Percentiles rank a stretch among this genome's conserved stretches.
These are phyloP conservation scores for Salicornia ramosissima DNA, from an alignment of 148 eudicot genomes.

Conservation along the genomic window DNA sequence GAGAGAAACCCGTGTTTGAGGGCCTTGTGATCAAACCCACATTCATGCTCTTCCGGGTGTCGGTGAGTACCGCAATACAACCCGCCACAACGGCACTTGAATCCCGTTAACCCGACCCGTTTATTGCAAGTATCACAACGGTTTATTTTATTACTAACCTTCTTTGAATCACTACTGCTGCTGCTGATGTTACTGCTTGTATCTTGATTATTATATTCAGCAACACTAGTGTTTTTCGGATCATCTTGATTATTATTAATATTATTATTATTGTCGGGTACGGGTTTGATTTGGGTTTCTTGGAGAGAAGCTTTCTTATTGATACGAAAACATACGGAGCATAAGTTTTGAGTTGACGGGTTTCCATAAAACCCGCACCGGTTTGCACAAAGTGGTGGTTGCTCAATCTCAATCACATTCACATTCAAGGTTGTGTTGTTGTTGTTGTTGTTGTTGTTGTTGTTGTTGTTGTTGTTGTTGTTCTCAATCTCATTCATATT, in stretches of 20 bases:
- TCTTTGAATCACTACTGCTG: too few relatives aligned
- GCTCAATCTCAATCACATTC: neutral
- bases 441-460: too few relatives aligned
- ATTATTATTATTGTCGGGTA: neutral
- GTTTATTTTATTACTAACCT: constrained; percentile 7
- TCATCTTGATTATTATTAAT: too few relatives aligned
- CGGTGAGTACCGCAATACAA: constrained; percentile 26
- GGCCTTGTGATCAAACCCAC: neutral
- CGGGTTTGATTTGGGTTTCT: constrained; percentile 12
- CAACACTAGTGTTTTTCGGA: too few relatives aligned
- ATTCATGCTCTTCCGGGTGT: neutral
- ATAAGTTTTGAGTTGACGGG: constrained; percentile 30
- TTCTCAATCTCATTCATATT: too few relatives aligned
- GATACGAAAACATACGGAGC: constrained; percentile 45
- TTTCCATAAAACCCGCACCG: constrained; percentile 49
- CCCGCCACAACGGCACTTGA: constrained; percentile 45
- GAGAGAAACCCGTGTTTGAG: neutral
- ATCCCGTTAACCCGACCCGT: constrained; percentile 52
- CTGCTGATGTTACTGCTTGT: too few relatives aligned
- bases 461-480: too few relatives aligned
- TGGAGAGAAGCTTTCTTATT: constrained; percentile 23
- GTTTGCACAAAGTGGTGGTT: constrained; percentile 33
- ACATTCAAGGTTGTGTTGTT: neutral
- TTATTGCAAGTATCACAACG: constrained; percentile 41
- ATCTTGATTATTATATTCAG: neutral